Evolutionary conservation across 495 filamentous ascomycete genomes (phyloP).

Genomic region (Xylaria telfairii): DNA sequence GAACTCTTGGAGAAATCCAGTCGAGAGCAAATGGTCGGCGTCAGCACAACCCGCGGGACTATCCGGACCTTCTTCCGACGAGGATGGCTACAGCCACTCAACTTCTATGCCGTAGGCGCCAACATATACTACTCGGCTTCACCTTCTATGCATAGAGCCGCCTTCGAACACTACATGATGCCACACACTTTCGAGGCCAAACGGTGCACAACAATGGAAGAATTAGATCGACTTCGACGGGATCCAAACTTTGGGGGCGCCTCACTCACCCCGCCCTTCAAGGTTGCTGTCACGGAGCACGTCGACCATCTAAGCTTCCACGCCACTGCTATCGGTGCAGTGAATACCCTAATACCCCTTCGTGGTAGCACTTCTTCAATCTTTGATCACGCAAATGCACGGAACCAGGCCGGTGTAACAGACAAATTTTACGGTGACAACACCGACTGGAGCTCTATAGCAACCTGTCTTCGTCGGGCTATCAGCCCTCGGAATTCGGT

Average conservation of each 20-base stretch:
- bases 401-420: slow-evolving; percentile 69
- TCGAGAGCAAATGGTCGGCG: slow-evolving; percentile 49
- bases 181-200: slow-evolving; percentile 72
- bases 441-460: slow-evolving; percentile 82
- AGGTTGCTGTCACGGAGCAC: slow-evolving; percentile 71
- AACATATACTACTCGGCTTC: slow-evolving; percentile 78
- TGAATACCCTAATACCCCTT: slow-evolving; percentile 82
- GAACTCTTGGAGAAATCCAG: slow-evolving; percentile 62
- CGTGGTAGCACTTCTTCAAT: slow-evolving; percentile 64
- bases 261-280: slow-evolving; percentile 76
- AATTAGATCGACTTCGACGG: slow-evolving; percentile 65
- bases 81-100: slow-evolving; percentile 66
- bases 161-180: slow-evolving; percentile 73
- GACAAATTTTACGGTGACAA: slow-evolving; percentile 81
- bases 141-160: slow-evolving; percentile 80
- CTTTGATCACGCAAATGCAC: slow-evolving; percentile 68
- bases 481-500: slow-evolving; percentile 82
- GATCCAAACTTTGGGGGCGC: slow-evolving; percentile 75
- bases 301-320: slow-evolving; percentile 74
- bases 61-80: slow-evolving; percentile 60
- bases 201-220: slow-evolving; percentile 66
- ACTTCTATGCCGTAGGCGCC: slow-evolving; percentile 77
- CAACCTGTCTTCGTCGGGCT: slow-evolving; percentile 70
- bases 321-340: slow-evolving; percentile 79
- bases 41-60: slow-evolving; percentile 56